Evolutionary conservation across 306 rosid species (phyloP), one percentile per base, ranked within the genome.

Genomic region (Lagenaria siceraria): DNA sequence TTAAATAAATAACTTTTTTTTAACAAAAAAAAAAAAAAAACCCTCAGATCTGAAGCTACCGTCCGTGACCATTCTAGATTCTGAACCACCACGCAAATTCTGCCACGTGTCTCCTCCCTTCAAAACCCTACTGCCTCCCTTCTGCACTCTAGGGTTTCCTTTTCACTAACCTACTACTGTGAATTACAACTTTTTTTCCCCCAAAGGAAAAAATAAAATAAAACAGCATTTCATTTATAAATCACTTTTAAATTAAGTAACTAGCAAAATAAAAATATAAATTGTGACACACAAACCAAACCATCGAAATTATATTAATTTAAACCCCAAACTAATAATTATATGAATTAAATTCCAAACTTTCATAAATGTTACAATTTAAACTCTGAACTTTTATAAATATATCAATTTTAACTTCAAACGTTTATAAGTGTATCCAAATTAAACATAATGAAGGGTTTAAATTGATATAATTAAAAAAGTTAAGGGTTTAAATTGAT

Each of bases 21-120:
- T n/a, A n/a, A n/a, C n/a, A n/a, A n/a, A n/a, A n/a, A 29, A 29
- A 29, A 54, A 48, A 33, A 38, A 7, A 38, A 38, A 33, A 33
- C 5, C 56, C 78, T 77, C 78, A 77, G 81, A 82, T 75, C 75
- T 75, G 75, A 79, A 75, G 80, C 54, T 66, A 80, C 86, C 79
- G 78, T 74, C 84, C 82, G 85, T 78, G 86, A 85, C 81, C 33
- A 74, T 48, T 68, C 71, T 14, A 80, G 29, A 36, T 27, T 48
- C 52, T 19, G 10, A 54, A 13, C 38, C 13, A 56, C 61, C 40
- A 35, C 59, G 4, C 0, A 19, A 0, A 40, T 56, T 12, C 11
- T 0, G 77, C 69, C 81, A 77, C 82, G 84, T 75, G 77, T 7
- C 51, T 36, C 31, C 9, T 15, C 9, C 19, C 10, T 75, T 31